Evolutionary conservation across 2,329 filamentous ascomycete species (phyloP).

Genomic region (Parastagonospora avenae): DNA sequence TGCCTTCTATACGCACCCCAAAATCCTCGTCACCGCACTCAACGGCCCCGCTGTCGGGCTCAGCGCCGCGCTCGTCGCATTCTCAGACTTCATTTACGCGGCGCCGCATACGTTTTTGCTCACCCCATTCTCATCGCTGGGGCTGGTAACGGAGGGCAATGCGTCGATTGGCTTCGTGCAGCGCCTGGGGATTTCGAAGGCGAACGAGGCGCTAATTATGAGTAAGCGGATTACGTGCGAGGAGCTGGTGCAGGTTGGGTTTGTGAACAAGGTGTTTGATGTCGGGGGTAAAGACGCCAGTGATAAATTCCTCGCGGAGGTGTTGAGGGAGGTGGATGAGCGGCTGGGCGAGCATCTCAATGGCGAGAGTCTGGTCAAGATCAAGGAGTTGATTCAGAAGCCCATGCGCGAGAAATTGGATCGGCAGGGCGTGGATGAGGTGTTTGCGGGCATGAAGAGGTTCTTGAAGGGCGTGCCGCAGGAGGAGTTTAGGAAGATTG

Average conservation of each 20-base stretch:
- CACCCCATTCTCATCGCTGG: slow-evolving; percentile 88
- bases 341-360: slow-evolving; percentile 79
- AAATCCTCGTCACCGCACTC: slow-evolving; percentile 87
- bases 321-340: slow-evolving; percentile 81
- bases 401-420: slow-evolving; percentile 77
- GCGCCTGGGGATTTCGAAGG: slow-evolving; percentile 77
- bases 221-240: slow-evolving; percentile 74
- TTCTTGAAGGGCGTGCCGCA: slow-evolving; percentile 84
- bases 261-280: slow-evolving; percentile 82
- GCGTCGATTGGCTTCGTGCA: slow-evolving; percentile 79
- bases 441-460: slow-evolving; percentile 81
- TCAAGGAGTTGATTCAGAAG: slow-evolving; percentile 81
- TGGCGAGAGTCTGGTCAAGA: slow-evolving; percentile 76
- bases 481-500: slow-evolving; percentile 84
- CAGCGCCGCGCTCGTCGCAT: slow-evolving; percentile 79
- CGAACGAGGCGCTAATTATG: slow-evolving; percentile 93
- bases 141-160: slow-evolving; percentile 87
- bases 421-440: slow-evolving; percentile 78
- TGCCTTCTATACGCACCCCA: slow-evolving; percentile 90
- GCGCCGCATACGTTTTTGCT: slow-evolving; percentile 82
- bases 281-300: slow-evolving; percentile 62
- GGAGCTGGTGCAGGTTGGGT: slow-evolving; percentile 77
- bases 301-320: slow-evolving; percentile 70
- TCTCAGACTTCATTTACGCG: slow-evolving; percentile 90
- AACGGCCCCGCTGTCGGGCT: slow-evolving; percentile 93